Base-by-base conservation (phyloP, 1,284 basidiomycete species). In the Ustilago shanxiensis region DNA sequence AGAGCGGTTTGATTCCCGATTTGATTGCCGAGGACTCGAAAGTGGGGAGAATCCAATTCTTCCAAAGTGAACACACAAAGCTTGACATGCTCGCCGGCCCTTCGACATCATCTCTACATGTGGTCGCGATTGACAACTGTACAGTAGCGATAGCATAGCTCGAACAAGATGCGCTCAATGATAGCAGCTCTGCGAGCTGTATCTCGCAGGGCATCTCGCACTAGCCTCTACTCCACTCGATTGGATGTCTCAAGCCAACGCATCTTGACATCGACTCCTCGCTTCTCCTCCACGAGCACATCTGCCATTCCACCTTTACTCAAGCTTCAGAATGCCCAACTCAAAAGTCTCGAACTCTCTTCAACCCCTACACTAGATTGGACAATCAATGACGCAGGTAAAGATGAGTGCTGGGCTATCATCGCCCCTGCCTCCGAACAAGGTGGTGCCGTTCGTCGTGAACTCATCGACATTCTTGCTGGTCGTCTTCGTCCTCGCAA, bases 371-470 rank as follows among this genome's bases (percentile, higher is more conserved):
- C 44, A 0, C 50, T 75, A 3, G 52, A 67, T 24, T 82, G 80
- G 80, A 79, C 74, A 28, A 66, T 84, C 28, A 31, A 67, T 13
- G 81, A 84, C 33, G 11, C 11, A 0, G 80, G 61, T 24, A 22
- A 51, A 7, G 55, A 70, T 13, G 79, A 84, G 63, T 79, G 78
- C 60, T 84, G 82, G 82, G 81, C 81, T n/a, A 74, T 84, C 65
- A 65, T 81, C 31, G 78, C 69, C 0, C 82, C 82, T 0, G 74
- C 82, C 5, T 70, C 73, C 18, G 81, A 83, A 41, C 45, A 54
- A 39, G 82, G 79, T 39, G 81, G 79, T 4, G 59, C 64, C 1
- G 76, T 81, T 2, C 71, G 80, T 26, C 49, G 58, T n/a, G 55
- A 66, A n/a, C 55, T 84, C 44, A 56, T 79, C 20, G 66, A 74